These are phyloP conservation scores for Paraphoma sp. DNA, from an alignment of 2,329 filamentous ascomycete genomes.

Conservation along the genomic window DNA sequence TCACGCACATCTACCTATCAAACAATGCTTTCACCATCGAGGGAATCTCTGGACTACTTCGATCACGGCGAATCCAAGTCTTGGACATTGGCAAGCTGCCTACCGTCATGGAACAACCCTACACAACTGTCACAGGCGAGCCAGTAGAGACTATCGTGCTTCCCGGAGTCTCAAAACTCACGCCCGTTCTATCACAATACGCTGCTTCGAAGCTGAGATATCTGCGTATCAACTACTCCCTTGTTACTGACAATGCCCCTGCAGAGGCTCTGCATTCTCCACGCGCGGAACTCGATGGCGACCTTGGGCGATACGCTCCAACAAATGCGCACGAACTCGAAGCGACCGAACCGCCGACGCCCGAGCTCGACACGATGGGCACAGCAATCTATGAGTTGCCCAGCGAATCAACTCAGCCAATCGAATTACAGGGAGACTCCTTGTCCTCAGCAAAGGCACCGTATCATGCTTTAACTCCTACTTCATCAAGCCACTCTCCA, in stretches of 20 bases:
- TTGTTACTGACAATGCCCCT: conserved; percentile 58
- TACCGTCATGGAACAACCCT: conserved; percentile 16
- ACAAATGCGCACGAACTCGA: conserved; percentile 38
- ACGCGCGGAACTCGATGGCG: conserved; percentile 35
- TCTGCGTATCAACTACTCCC: conserved; percentile 61
- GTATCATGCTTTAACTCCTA: too few relatives aligned
- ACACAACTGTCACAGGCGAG: conserved; percentile 26
- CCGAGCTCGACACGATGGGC: conserved; percentile 31
- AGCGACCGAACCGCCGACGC: conserved; percentile 9
- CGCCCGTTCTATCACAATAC: conserved; percentile 56
- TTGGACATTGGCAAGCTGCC: conserved; percentile 62
- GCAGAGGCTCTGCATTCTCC: conserved; percentile 19
- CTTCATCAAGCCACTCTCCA: too few relatives aligned
- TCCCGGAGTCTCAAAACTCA: conserved; percentile 62
- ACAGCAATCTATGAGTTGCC: conserved; percentile 31
- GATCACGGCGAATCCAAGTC: conserved; percentile 60
- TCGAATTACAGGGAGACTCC: conserved; percentile 31
- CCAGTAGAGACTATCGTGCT: conserved; percentile 35
- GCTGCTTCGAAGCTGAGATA: conserved; percentile 59
- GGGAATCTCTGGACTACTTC: conserved; percentile 60
- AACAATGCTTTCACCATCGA: conserved; percentile 63
- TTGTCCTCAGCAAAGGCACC: background rate
- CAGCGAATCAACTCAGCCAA: conserved; percentile 33
- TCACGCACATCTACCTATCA: conserved; percentile 67
- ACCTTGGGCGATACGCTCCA: conserved; percentile 22